Base-by-base conservation (phyloP, 1,284 basidiomycete genomes). In the Cutaneotrichosporon spelunceum region DNA sequence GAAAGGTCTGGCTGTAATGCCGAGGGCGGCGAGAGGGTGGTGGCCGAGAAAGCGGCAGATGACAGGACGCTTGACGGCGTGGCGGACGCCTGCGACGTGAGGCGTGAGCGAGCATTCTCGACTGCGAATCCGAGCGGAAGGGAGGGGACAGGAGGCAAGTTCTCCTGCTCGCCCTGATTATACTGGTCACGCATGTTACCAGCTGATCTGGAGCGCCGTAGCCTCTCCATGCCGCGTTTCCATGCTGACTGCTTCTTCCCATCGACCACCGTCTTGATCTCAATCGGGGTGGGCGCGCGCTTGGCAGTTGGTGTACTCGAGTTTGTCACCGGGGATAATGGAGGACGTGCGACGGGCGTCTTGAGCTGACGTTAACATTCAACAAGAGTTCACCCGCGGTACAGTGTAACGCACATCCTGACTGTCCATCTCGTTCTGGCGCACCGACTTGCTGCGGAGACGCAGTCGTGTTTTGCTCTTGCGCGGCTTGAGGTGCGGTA, bases 201-300 rank as follows among this genome's bases (percentile, higher is more conserved):
- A 0, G 70, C 70, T 3, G 75, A 77, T 56, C 75, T 76, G n/a
- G 74, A 73, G 13, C 69, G 69, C 68, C 74, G 74, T 27, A 77
- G 64, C 53, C 72, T 71, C 39, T 72, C 67, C 64, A 77, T 67
- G n/a, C 74, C 69, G 27, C 72, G 60, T 61, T 74, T 75, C 74
- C 74, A 75, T 1, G 67, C 68, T 4, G 69, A 72, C 42, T 69
- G 69, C 3, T 60, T 39, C 57, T 53, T 45, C 23, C 34, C 53
- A 23, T 50, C 45, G n/a, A n/a, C n/a, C 3, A 11, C 13, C 24
- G 27, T 19, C 19, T 50, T 50, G 23, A 5, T 16, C 21, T 36
- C 39, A 24, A 36, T 19, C 10, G 57, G 39, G 4, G 49, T 49
- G 26, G 49, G 24, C n/a, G 9, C 26, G 47, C n/a, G 26, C 57